Base-by-base conservation (phyloP, 345 rosid species). In the Capsella bursapastoris region DNA sequence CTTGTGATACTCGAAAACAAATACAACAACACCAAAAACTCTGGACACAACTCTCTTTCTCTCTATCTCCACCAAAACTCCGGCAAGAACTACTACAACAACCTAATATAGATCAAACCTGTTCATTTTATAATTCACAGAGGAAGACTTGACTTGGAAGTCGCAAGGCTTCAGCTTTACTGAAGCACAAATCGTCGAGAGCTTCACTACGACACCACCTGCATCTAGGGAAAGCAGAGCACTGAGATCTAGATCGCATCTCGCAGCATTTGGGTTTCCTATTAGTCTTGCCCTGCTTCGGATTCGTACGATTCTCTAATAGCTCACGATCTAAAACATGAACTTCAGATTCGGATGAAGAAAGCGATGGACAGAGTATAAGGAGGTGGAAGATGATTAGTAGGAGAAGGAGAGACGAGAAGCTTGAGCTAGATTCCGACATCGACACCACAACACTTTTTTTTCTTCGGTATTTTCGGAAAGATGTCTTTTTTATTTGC, bases 201-300 rank as follows among this genome's bases (percentile, higher is more conserved):
- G 80, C 88, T 32, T 87, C 86, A 49, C 95, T 91, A n/a, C 80
- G 81, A 77, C 97, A 91, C 97, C 97, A 91, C 18, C 81, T 81
- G 75, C 97, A 86, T 49, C 71, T 78, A n/a, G 88, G 87, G 76
- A 74, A 74, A 73, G 74, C 80, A 1, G 64, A 59, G 76, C 97
- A 91, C 53, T 79, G 92, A 74, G 90, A 83, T 85, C 84, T 81
- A 7, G 89, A 83, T 11, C 69, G 76, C 84, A 87, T 81, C 57
- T 79, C 82, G 56, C 79, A 64, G 80, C 97, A 91, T 38, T 77
- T 85, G 7, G 82, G 81, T 76, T 83, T 82, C 80, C 78, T 86
- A 18, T n/a, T 71, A 66, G 9, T 61, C 57, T 68, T 78, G 8
- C 10, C 47, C 61, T 3, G 28, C 61, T 61, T 78, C 48, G 74